phyloP scores from a whole-genome alignment of 805 yeast species.

The Saturnispora serradocipensis region DNA sequence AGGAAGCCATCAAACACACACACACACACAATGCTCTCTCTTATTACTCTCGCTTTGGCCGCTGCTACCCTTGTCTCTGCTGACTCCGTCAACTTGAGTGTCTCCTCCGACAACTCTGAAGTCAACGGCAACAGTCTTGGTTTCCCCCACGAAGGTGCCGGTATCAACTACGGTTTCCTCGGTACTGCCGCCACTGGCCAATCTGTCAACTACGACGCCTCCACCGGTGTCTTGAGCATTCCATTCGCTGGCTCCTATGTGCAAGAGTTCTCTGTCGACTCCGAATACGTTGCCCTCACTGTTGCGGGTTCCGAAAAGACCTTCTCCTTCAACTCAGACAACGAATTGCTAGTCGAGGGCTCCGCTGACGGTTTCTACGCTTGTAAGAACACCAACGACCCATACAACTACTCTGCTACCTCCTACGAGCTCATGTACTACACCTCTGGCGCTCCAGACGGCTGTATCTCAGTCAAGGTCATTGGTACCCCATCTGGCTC shows the following conservation, averaged over 20 bases:
- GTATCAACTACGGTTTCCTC: conserved; percentile 32
- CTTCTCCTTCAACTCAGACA: conserved; percentile 15
- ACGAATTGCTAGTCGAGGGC: conserved; percentile 25
- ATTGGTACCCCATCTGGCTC: not conserved
- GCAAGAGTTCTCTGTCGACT: conserved; percentile 2
- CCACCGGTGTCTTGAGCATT: conserved; percentile 11
- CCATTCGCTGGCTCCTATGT: not conserved
- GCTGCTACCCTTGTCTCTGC: conserved; percentile 12
- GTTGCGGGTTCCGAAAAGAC: conserved; percentile 11
- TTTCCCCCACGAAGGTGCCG: conserved; percentile 41
- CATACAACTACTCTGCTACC: conserved; percentile 30
- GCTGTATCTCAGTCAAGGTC: conserved; percentile 10
- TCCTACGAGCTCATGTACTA: conserved; percentile 25
- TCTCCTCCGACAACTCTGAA: conserved; percentile 21
- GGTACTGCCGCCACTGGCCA: conserved; percentile 1
- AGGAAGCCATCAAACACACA: not conserved
- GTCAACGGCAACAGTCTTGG: conserved; percentile 24
- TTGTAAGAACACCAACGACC: conserved; percentile 36
- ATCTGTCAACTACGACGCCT: conserved; percentile 11
- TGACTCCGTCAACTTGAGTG: conserved; percentile 17
- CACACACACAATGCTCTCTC: conserved; percentile 7
- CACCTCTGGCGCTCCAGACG: conserved; percentile 19
- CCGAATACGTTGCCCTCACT: conserved; percentile 10
- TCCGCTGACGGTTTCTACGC: conserved; percentile 31
- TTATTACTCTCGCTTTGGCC: conserved; percentile 4